Evolutionary conservation across 192 early-diverging fungal genomes (phyloP).

Genomic region (Lobulomyces angularis): DNA sequence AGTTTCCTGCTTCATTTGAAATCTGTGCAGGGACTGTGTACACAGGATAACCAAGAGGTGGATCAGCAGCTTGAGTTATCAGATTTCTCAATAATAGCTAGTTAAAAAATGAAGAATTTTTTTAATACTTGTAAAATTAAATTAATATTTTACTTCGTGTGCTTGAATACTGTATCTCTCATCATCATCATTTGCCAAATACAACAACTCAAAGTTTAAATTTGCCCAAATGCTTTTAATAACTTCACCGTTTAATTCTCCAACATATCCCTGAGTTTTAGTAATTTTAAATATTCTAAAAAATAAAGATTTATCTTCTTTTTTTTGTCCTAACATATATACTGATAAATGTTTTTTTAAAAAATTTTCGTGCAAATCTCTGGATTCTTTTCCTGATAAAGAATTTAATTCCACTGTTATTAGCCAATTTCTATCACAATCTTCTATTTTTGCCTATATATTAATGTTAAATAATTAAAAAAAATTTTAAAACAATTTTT

Average conservation of each 20-base stretch:
- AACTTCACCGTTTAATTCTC: no score
- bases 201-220: constrained; percentile 24
- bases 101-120: background rate
- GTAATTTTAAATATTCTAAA: no score
- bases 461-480: no score
- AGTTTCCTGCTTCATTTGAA: no score
- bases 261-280: no score
- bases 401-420: background rate
- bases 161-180: constrained; percentile 40
- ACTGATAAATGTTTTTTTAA: no score
- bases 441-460: no score
- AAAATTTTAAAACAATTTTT: no score
- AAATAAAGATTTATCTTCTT: no score
- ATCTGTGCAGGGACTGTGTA: constrained; percentile 13
- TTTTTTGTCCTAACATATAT: no score
- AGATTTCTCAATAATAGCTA: constrained; percentile 28
- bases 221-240: constrained; percentile 43
- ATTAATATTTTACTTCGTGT: constrained; percentile 11
- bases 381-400: no score
- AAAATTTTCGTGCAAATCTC: no score
- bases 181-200: constrained; percentile 38
- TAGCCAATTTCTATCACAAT: background rate
- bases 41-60: constrained; percentile 33
- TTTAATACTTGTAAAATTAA: background rate
- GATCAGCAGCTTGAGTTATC: constrained; percentile 24